Base-by-base conservation (phyloP, 2,329 filamentous ascomycete genomes). In the Salinomyces thailandicus region DNA sequence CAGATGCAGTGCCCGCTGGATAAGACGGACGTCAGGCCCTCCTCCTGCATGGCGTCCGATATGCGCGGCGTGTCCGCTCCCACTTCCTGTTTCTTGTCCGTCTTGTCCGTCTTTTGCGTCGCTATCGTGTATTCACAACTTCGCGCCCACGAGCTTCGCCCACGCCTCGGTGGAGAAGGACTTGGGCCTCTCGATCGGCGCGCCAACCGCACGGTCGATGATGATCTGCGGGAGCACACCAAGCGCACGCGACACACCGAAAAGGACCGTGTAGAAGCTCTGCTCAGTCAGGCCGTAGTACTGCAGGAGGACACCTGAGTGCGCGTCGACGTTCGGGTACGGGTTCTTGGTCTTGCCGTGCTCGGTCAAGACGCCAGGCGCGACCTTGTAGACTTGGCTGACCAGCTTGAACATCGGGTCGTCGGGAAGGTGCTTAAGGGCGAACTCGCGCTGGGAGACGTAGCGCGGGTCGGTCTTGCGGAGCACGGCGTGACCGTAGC, bases 261-360 rank as follows among this genome's bases (percentile, higher is more conserved):
- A 98, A 62, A 98, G 83, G 46, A 98, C 91, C 47, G 91, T 98
- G 84, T 98, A 98, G 81, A 93, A 98, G 81, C 80, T 96, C 68
- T 91, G 83, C 77, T 98, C 89, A 48, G 84, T 96, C 64, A 98
- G 75, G 60, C 91, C 91, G 72, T 98, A 98, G 81, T 98, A 91
- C 75, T 98, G 91, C 55, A 98, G 85, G 51, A 98, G 85, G 52
- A 98, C 91, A 75, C 91, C 91, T 19, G 87, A 95, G 82, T 96
- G 91, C 60, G 89, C 87, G 61, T 96, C 89, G 60, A 96, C 87
- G 73, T 96, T 96, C 68, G 91, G 91, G 77, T 76, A 96, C 52
- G 89, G 89, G 83, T 96, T 95, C 84, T 96, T 96, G 75, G 89
- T 96, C 85, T 98, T 98, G 72, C 91, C 91, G 74, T 98, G 91